These are phyloP conservation scores for Cladosporium oxysporum DNA, from an alignment of 2,329 filamentous ascomycete species.

Conservation along the genomic window DNA sequence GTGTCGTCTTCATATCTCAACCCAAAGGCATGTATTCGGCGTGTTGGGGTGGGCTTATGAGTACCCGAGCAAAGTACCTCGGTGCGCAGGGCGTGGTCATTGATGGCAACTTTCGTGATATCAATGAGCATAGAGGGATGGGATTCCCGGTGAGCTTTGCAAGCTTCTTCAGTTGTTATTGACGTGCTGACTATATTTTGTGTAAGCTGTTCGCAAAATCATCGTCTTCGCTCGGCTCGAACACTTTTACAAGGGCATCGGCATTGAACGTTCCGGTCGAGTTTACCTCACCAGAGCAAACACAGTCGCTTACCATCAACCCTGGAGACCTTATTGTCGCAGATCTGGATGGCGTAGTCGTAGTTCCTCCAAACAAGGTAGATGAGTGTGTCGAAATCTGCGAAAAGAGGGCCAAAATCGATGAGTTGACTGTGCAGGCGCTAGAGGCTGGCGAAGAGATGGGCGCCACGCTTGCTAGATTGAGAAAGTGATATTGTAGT, in stretches of 20 bases:
- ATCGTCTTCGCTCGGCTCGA: conserved; percentile 38
- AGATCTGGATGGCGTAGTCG: conserved; percentile 38
- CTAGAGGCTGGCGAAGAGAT: conserved; percentile 38
- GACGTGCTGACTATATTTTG: conserved; percentile 11
- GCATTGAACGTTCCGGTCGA: conserved; percentile 40
- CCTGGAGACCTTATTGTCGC: conserved; percentile 42
- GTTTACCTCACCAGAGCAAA: conserved; percentile 30
- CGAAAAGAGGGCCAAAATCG: conserved; percentile 38
- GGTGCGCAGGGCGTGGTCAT: conserved; percentile 43
- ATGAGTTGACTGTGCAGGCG: conserved; percentile 38
- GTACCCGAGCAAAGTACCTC: conserved; percentile 36
- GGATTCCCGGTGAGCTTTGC: conserved; percentile 44
- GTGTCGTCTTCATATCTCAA: conserved; percentile 42
- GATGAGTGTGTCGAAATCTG: conserved; percentile 39
- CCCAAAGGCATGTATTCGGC: conserved; percentile 39
- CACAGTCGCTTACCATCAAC: conserved; percentile 29
- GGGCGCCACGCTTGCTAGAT: conserved; percentile 39
- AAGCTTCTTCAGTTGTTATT: neutral
- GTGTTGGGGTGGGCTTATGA: conserved; percentile 46
- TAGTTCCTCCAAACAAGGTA: conserved; percentile 28
- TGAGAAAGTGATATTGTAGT: conserved; percentile 33
- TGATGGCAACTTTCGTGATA: conserved; percentile 43
- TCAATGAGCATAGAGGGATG: conserved; percentile 50
- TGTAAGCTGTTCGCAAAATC: conserved; percentile 37
- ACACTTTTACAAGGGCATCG: conserved; percentile 39